Conservation (phyloP, 1,139 yeast genomes). For the Pichia sp. region DNA sequence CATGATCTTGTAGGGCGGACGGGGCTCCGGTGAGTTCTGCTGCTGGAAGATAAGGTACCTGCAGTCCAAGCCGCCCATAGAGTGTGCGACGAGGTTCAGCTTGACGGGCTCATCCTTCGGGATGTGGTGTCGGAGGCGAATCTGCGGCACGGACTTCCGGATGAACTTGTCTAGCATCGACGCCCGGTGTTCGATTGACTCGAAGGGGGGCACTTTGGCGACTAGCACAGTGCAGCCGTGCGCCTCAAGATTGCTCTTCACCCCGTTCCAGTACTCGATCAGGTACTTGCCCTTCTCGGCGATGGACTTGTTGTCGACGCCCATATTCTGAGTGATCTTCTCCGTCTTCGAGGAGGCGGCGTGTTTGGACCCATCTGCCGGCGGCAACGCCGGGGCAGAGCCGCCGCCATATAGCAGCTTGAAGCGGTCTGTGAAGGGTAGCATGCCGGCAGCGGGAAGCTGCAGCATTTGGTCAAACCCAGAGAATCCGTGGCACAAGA, state of each 20-base stretch:
- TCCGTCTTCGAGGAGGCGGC: not conserved
- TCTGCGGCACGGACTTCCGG: conserved; percentile 33
- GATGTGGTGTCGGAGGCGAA: conserved; percentile 22
- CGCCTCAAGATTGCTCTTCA: conserved; percentile 53
- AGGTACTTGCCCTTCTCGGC: conserved; percentile 33
- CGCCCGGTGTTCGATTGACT: conserved; percentile 69
- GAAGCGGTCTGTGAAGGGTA: conserved; percentile 13
- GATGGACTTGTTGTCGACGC: conserved; percentile 12
- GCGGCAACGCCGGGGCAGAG: not conserved
- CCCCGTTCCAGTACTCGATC: conserved; percentile 79
- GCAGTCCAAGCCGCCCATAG: conserved; percentile 92
- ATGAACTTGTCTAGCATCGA: conserved; percentile 51
- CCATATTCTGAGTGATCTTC: conserved; percentile 5
- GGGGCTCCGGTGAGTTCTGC: not conserved
- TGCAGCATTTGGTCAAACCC: conserved; percentile 23
- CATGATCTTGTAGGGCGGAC: conserved; percentile 46
- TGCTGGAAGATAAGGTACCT: conserved; percentile 52
- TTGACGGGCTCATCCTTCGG: conserved; percentile 36
- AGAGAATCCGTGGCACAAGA: conserved; percentile 26
- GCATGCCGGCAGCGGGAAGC: conserved; percentile 13
- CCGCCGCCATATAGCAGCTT: conserved; percentile 1
- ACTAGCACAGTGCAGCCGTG: conserved; percentile 67
- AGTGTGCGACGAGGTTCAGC: conserved; percentile 79
- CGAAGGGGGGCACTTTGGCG: conserved; percentile 82
- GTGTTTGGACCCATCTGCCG: not conserved